Evolutionary conservation across 768 basidiomycete species (phyloP).

Genomic region (Tephrocybe sp.): DNA sequence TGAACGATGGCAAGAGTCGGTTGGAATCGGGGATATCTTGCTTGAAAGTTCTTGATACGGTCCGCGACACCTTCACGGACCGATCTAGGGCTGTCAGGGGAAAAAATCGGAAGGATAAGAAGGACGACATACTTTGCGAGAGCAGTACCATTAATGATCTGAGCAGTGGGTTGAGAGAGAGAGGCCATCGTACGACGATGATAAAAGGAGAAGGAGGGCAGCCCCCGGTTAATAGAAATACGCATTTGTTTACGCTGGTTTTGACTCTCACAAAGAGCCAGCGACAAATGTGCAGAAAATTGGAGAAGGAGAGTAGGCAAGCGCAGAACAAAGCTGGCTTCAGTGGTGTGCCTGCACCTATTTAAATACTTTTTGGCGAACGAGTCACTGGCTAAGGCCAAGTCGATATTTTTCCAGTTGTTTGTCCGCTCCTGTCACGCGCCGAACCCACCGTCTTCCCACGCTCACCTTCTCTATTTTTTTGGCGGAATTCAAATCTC

Average conservation of each 20-base stretch:
- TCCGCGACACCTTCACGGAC: conserved; percentile 76
- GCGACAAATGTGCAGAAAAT: conserved; percentile 4
- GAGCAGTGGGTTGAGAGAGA: conserved; percentile 27
- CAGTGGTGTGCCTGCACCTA: conserved; percentile 14
- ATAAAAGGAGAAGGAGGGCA: conserved; percentile 32
- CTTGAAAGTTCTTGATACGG: conserved; percentile 61
- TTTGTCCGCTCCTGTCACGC: conserved; percentile 3
- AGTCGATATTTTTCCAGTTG: conserved; percentile 5
- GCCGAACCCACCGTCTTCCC: conserved; percentile 11
- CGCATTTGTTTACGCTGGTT: conserved; percentile 25
- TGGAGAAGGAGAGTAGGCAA: not conserved
- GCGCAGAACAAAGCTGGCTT: not conserved
- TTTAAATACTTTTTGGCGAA: conserved; percentile 2
- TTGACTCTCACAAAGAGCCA: conserved; percentile 5
- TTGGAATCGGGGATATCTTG: conserved; percentile 81
- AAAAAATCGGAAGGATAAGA: conserved; percentile 2
- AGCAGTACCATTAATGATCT: conserved; percentile 78
- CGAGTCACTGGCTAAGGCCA: not conserved
- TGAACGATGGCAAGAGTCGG: conserved; percentile 92
- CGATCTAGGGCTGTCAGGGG: conserved; percentile 46
- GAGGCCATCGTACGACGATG: conserved; percentile 37
- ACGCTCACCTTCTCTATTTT: conserved; percentile 11
- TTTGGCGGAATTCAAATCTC: conserved; percentile 14
- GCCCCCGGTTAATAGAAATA: conserved; percentile 16
- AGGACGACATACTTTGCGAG: conserved; percentile 69